These are phyloP conservation scores for Balakata baccata DNA, from an alignment of 345 rosid species.

Conservation along the genomic window DNA sequence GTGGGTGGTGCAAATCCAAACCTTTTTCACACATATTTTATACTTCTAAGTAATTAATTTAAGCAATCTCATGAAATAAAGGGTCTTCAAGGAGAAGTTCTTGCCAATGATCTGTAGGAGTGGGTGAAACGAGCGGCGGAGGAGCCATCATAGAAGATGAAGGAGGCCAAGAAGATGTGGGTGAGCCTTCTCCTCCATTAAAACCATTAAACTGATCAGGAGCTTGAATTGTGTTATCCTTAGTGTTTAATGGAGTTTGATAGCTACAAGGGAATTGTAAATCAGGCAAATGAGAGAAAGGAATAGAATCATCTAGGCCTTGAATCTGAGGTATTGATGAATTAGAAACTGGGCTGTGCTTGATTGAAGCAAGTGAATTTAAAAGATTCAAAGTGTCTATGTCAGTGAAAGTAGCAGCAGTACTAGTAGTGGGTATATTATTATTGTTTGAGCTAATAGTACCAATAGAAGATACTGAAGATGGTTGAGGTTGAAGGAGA, in stretches of 20 bases:
- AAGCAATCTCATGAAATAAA: constrained; percentile 44
- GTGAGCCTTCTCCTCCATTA: constrained; percentile 25
- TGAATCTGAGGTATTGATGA: constrained; percentile 24
- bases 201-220: constrained; percentile 23
- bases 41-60: constrained; percentile 1
- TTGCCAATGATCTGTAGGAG: constrained; percentile 37
- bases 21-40: constrained; percentile 11
- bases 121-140: neutral
- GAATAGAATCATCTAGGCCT: constrained; percentile 25
- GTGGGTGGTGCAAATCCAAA: constrained; percentile 19
- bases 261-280: constrained; percentile 39
- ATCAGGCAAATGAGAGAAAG: constrained; percentile 52
- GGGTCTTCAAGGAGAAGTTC: constrained; percentile 51
- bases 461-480: neutral
- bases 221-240: neutral
- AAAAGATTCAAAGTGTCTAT: constrained; percentile 37
- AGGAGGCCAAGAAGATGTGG: constrained; percentile 41
- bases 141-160: constrained; percentile 14
- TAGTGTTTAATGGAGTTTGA: constrained; percentile 19
- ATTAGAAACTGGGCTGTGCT: constrained; percentile 22
- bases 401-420: constrained; percentile 22
- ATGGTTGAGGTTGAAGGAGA: constrained; percentile 40
- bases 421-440: constrained; percentile 9
- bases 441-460: neutral
- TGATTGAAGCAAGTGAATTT: constrained; percentile 33